Base-by-base conservation (phyloP, 2,329 filamentous ascomycete species). In the Phoma herbarum region DNA sequence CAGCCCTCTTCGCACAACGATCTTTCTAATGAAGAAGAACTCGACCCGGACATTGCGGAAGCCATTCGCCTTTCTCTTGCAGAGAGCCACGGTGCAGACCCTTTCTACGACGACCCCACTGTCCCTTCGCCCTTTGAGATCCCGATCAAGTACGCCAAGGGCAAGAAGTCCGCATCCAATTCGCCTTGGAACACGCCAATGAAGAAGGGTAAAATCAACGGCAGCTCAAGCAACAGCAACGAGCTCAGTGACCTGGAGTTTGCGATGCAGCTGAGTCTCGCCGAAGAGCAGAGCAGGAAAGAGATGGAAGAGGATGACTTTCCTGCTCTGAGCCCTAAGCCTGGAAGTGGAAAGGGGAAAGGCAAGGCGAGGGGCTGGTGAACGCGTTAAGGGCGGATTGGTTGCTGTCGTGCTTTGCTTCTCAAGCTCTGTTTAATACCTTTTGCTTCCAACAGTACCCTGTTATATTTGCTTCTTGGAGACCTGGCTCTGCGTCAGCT, bases 251-350 rank as follows among this genome's bases (percentile, higher is more conserved):
- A 89, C 72, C 68, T 89, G 29, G 85, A 88, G 59, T 85, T 86
- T 69, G 86, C 86, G 0, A 75, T 88, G 61, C 85, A 86, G 70
- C 70, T 89, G 25, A 89, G 87, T 70, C 77, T 88, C 48, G 86
- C 82, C 0, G 86, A 88, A 66, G 82, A 86, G 64, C 78, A 84
- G 69, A 84, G 83, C 68, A 75, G 79, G 43, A 74, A 74, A 48
- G 76, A 76, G 57, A 53, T 53, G 57, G 61, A 37, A n/a, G 64
- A 61, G 2, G 66, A 70, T 39, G 63, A 67, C 25, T 76, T 77
- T 47, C 74, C 74, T 11, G 65, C 71, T 12, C 53, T 76, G 42
- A 59, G 56, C 12, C 50, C 75, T 63, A 57, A 55, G 33, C 44
- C 51, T 9, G 61, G 63, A 22, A 48, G 56, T 16, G 62, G 45